A percentile compares a stretch with the other conserved stretches of the same genome.
Evolutionary conservation across 768 basidiomycete genomes (phyloP).

Genomic region (Leccinum barrowsii): DNA sequence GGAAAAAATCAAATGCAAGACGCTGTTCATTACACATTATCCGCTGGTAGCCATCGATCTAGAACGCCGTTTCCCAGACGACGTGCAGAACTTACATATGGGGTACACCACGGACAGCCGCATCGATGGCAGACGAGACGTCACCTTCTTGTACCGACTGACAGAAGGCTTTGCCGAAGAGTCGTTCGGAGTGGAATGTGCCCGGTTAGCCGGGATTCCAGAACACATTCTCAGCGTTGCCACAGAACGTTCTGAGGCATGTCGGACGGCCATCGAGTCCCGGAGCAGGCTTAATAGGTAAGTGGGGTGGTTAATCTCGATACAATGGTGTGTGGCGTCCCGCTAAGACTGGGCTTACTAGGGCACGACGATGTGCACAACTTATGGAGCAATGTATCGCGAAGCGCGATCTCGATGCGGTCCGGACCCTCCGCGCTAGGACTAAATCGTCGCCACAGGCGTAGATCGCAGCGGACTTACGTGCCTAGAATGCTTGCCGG

Average conservation of each 20-base stretch:
- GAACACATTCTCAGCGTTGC: conserved; percentile 65
- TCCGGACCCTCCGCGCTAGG: conserved; percentile 23
- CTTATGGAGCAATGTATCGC: conserved; percentile 27
- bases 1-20: conserved; percentile 56
- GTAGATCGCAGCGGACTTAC: conserved; percentile 1
- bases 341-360: conserved; percentile 3
- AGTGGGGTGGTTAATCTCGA: conserved; percentile 6
- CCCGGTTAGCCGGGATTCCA: conserved; percentile 80
- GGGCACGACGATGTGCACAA: conserved; percentile 27
- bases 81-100: conserved; percentile 84
- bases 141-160: conserved; percentile 85
- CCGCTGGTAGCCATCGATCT: conserved; percentile 75
- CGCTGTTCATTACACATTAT: conserved; percentile 94
- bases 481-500: neutral
- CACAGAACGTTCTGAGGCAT: conserved; percentile 45
- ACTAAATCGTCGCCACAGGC: conserved; percentile 4
- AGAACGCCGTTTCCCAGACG: conserved; percentile 52
- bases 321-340: neutral
- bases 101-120: conserved; percentile 67
- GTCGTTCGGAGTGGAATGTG: conserved; percentile 93
- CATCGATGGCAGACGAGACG: conserved; percentile 69
- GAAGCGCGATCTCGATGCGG: conserved; percentile 12
- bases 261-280: conserved; percentile 52
- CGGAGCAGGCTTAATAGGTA: conserved; percentile 52
- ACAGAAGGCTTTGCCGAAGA: conserved; percentile 70